phyloP scores from a whole-genome alignment of 208 protist species.

The Acanthamoeba sp. region DNA sequence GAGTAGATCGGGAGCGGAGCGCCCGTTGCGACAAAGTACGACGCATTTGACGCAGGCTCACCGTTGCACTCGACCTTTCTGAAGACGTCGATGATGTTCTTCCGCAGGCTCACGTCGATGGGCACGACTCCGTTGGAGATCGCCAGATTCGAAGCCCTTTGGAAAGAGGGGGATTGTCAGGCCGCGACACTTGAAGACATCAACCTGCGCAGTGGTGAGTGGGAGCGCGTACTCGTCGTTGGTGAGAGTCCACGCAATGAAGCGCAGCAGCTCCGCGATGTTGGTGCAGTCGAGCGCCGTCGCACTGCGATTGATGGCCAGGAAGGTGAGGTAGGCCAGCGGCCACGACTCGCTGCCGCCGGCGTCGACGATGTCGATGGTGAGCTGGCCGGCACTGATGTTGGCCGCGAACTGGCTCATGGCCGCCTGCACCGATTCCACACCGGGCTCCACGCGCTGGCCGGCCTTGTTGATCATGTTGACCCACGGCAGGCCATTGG shows the following conservation, averaged over 20 bases:
- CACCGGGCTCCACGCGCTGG: neutral
- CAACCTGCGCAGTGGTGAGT: neutral
- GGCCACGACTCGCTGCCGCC: slow-evolving; percentile 27
- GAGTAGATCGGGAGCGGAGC: neutral
- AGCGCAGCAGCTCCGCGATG: neutral
- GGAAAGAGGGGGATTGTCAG: too few relatives aligned
- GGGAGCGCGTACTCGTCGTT: neutral
- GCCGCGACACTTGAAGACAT: too few relatives aligned
- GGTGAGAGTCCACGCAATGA: neutral
- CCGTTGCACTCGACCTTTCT: neutral
- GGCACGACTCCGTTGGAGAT: neutral
- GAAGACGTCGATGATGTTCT: neutral
- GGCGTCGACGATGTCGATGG: slow-evolving; percentile 43
- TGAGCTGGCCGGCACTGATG: neutral
- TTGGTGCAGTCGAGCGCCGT: neutral
- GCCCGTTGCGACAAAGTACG: neutral
- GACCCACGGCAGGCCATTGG: neutral
- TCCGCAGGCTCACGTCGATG: neutral
- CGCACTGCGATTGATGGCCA: neutral
- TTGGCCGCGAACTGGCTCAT: slow-evolving; percentile 8
- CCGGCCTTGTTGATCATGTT: slow-evolving; percentile 50
- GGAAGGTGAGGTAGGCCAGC: neutral
- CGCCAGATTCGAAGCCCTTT: neutral
- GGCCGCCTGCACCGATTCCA: neutral
- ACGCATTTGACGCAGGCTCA: too few relatives aligned